Evolutionary conservation across 2,329 filamentous ascomycete genomes (phyloP), one percentile per base, ranked within the genome.

Genomic region (Tolypocladium inflatum): DNA sequence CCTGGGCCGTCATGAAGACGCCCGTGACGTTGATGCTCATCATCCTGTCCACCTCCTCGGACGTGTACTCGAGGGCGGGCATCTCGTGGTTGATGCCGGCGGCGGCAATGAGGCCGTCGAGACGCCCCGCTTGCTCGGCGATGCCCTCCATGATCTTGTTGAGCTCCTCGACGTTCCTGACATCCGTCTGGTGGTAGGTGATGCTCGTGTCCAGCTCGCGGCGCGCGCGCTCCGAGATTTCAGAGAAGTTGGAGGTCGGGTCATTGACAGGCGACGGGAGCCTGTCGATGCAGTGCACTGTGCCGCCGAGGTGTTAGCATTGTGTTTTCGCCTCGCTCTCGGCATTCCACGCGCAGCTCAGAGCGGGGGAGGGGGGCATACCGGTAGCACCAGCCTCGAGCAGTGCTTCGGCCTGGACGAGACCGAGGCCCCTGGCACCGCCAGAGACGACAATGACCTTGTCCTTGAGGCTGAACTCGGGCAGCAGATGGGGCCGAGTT

Each of bases 21-120:
- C 91, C 92, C n/a, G 86, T 94, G 65, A 96, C 80, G 73, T 97
- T 95, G 67, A 93, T 87, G 66, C 88, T 83, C 72, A 96, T 80
- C 78, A 96, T 90, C 72, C 85, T 82, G 70, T 91, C 85, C 69
- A 85, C 84, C 69, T 90, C 88, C 68, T 87, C 80, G 26, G 88
- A 84, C 30, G 83, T 81, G 68, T 96, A 95, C 54, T 96, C 90
- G 57, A 96, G 77, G 1, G 92, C 91, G 0, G 89, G 75, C 0
- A 85, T 91, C 74, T 95, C 90, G 72, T 95, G 88, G 74, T 96
- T 90, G 65, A 91, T 89, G 7, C 83, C 84, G 0, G 84, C 83
- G 2, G 82, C 82, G 2, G 83, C 83, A 54, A 96, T 84, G 57
- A 96, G 75, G 0, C 91, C 91, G 68, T 96, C 90, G 61, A 96